Base-by-base conservation (phyloP, 225 moss, liverwort and hornwort species). In the Ulota crispa region DNA sequence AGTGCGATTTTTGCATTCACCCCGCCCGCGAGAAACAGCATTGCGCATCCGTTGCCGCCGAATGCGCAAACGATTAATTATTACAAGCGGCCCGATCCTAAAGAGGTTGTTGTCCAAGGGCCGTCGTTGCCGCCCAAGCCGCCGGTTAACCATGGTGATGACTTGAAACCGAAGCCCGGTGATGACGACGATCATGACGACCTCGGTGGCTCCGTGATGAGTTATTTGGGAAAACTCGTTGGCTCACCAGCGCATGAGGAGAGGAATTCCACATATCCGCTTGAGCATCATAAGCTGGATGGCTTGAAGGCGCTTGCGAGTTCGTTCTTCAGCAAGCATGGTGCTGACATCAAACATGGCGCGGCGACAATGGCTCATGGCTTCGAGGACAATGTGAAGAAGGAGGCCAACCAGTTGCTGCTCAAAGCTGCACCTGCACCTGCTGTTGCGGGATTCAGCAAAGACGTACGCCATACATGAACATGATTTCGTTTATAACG, bases 1-100 rank as follows among this genome's bases (percentile, higher is more conserved):
- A 82, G 82, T 55, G 82, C 82, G 2, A 76, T 82, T 12, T 82
- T 82, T 21, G 82, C 82, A 24, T 82, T 82, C 82, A 76, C 82
- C 19, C 82, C 82, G 15, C 82, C 82, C 1, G 82, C 82, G 14
- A 32, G 82, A 45, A 82, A 82, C 20, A 68, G 82, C 68, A 75
- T 82, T 34, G 82, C 82, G 21, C 82, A 82, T 82, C 82, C 82
- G 9, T 27, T 82, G 68, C 68, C 82, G 47, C 75, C 82, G 5
- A 82, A 68, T 24, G 60, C 32, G 68, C 75, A 56, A 32, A 75
- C 21, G 75, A 75, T 57, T 45, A 59, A 75, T 9, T 75, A 75
- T 9, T 75, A 75, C 47, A 75, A 75, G 45, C 82, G 75, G 47
- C 68, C 59, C 36, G 82, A 82, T 66, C 36, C 68, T 19, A 68